Evolutionary conservation across 1,284 basidiomycete species (phyloP), one percentile per base, ranked within the genome.

Genomic region (Irpex rosettiformis): DNA sequence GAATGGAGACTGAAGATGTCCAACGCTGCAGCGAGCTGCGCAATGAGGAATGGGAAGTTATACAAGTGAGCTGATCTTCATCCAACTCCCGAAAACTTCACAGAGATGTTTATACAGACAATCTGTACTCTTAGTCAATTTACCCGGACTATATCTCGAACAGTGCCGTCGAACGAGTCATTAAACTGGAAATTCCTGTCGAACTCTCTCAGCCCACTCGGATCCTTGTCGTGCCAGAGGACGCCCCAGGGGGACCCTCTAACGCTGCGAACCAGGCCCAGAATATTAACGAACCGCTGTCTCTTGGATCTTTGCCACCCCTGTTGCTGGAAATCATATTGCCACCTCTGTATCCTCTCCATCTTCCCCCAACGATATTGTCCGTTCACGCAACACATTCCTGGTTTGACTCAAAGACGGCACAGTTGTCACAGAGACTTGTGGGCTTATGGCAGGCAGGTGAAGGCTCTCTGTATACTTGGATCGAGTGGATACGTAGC

Each of bases 401-500:
- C 16, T 92, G 89, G 89, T 66, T 91, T 0, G 72, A 82, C 6
- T 64, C 72, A 3, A 3, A 65, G 72, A 48, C 66, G 10, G 68
- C 30, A 4, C 52, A 67, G 7, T 70, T 90, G 4, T 72, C 73
- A 22, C 63, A 70, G 21, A 66, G 67, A 18, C 71, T 91, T 49
- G 61, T 72, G 28, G 73, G 75, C 1, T 80, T 81, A 76, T 91
- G 87, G 87, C 73, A 78, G 45, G 72, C 79, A 22, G 82, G 81
- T 7, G 82, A 87, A 58, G 79, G 80, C 11, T 75, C 86, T 3
- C 73, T 92, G 2, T 91, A 86, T 65, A 75, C 72, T 42, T 89
- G 88, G 87, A 77, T 89, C 42, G 88, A 91, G 68, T 83, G 78
- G 69, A 77, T 91, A 55, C 80, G 83, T 21, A 82, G 77, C 22